Base-by-base conservation (phyloP, 805 yeast species). In the Pachysolen tannophilus region DNA sequence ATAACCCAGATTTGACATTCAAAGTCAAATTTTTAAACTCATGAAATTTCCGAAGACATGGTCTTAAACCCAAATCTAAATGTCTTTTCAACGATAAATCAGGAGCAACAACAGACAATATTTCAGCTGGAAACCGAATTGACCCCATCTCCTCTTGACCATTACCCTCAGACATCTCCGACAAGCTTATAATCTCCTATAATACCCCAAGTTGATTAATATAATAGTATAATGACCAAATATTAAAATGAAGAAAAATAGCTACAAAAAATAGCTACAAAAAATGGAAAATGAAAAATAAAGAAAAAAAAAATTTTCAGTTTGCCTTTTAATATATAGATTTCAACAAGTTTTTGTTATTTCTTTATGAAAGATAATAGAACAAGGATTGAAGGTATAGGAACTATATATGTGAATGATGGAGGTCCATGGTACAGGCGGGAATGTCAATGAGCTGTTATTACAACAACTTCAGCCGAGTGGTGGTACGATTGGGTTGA, bases 61-160 rank as follows among this genome's bases (percentile, higher is more conserved):
- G 95, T 43, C 97, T 76, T 16, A 81, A 50, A 0, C 92, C 90
- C 14, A 75, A 61, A 14, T 80, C 69, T 11, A 88, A 54, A 54
- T 86, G 94, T 49, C 94, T 71, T 51, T 82, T 82, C 29, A 88
- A 63, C 5, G 90, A 82, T 10, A 83, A 53, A 38, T 85, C 95
- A 1, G 97, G 96, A 2, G 94, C 85, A 25, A 88, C 72, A 34
- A 92, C 63, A 1, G 92, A 87, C 28, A 88, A 62, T 8, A 86
- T 85, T 18, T 78, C 82, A 1, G 95, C 90, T 2, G 92, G 79
- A 53, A 87, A 86, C 4, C 73, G 61, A 24, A 82, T 65, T 10
- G 80, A 69, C 28, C 61, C 54, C 35, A 53, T 23, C 8, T n/a
- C n/a, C n/a, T n/a, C n/a, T n/a, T n/a, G n/a, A n/a, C n/a, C n/a